These are phyloP conservation scores for Tubosaeta brunneosetosa DNA, from an alignment of 768 basidiomycete species.

Conservation along the genomic window DNA sequence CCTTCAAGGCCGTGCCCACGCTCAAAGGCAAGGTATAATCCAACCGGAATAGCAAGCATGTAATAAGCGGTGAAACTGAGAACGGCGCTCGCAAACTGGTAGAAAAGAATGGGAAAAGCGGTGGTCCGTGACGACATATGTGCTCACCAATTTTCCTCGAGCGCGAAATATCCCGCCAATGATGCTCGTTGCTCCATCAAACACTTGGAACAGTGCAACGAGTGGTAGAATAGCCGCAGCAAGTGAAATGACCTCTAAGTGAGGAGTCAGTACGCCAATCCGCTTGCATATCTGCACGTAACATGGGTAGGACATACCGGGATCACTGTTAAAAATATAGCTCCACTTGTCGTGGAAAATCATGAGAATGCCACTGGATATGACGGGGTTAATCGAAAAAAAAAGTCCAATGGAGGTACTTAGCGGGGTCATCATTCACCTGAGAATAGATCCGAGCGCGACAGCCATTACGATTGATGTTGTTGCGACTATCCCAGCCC, in stretches of 20 bases:
- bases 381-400: too few relatives aligned
- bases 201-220: slow-evolving; percentile 78
- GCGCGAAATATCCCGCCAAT: slow-evolving; percentile 78
- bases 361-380: slow-evolving; percentile 47
- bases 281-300: too few relatives aligned
- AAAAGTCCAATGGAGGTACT: background rate
- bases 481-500: slow-evolving; percentile 65
- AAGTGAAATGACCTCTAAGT: slow-evolving; percentile 39
- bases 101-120: too few relatives aligned
- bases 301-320: slow-evolving; percentile 34
- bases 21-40: too few relatives aligned
- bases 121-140: background rate
- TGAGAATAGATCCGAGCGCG: slow-evolving; percentile 58
- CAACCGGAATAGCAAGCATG: too few relatives aligned
- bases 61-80: too few relatives aligned
- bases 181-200: slow-evolving; percentile 71
- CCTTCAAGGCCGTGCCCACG: too few relatives aligned
- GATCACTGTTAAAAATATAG: slow-evolving; percentile 68
- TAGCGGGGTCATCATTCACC: slow-evolving; percentile 35
- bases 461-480: slow-evolving; percentile 65
- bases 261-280: background rate
- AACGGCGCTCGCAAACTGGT: too few relatives aligned
- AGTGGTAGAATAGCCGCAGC: slow-evolving; percentile 68
- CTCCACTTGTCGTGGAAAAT: slow-evolving; percentile 65
- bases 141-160: slow-evolving; percentile 63